A percentile compares a stretch with the other conserved stretches of the same genome.
phyloP scores from a whole-genome alignment of 768 basidiomycete species.

The Agrocybe praecox region DNA sequence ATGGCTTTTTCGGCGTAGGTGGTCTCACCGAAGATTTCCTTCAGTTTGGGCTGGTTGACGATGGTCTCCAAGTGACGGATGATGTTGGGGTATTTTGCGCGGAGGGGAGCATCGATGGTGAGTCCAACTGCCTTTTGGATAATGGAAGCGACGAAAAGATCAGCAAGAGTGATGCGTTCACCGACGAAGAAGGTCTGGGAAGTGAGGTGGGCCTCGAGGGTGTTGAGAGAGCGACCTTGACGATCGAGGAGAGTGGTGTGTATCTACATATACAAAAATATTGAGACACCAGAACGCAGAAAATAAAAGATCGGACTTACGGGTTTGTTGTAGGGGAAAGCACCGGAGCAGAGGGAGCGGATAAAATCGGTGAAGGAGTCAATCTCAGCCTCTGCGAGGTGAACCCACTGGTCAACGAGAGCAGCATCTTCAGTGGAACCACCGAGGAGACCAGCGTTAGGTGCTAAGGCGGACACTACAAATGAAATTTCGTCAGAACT shows the following conservation, averaged over 20 bases:
- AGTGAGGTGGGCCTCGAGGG: conserved; percentile 74
- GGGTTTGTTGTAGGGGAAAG: conserved; percentile 81
- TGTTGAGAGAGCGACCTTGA: conserved; percentile 57
- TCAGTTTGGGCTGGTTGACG: conserved; percentile 79
- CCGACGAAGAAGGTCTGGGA: conserved; percentile 89
- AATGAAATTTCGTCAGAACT: conserved; percentile 21
- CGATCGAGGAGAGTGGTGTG: conserved; percentile 59
- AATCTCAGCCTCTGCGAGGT: conserved; percentile 73
- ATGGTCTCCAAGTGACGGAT: conserved; percentile 89
- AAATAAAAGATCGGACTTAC: conserved; percentile 42
- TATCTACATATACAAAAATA: conserved; percentile 38
- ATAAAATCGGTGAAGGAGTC: conserved; percentile 37
- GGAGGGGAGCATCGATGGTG: conserved; percentile 66
- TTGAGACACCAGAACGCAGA: neutral
- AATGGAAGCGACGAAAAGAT: conserved; percentile 67
- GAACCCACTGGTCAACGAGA: conserved; percentile 83
- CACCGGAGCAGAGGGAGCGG: conserved; percentile 43
- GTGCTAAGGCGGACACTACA: conserved; percentile 74
- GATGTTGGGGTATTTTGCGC: conserved; percentile 72
- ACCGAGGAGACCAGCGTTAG: conserved; percentile 82
- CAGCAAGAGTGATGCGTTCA: conserved; percentile 94
- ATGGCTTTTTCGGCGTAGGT: conserved; percentile 68
- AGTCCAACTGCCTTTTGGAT: conserved; percentile 54
- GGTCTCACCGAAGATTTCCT: conserved; percentile 63
- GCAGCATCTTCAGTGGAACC: conserved; percentile 65